These are phyloP conservation scores for Tolypocladium album DNA, from an alignment of 2,329 filamentous ascomycete genomes.

Conservation along the genomic window DNA sequence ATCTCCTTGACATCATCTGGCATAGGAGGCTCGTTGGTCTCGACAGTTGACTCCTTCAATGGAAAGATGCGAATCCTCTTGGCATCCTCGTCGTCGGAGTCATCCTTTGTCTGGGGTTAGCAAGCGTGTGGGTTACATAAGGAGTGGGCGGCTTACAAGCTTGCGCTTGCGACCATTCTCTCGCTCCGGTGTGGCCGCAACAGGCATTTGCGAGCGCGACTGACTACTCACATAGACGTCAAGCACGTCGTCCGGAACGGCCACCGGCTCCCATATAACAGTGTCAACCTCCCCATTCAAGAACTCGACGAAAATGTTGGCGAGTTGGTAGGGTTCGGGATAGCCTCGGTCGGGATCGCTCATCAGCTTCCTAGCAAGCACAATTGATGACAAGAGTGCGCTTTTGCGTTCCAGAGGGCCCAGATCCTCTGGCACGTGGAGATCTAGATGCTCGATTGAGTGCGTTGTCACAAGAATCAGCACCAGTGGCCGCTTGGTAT, in stretches of 20 bases:
- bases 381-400: constrained; percentile 27
- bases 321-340: constrained; percentile 33
- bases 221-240: constrained; percentile 34
- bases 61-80: constrained; percentile 18
- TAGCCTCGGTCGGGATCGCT: constrained; percentile 27
- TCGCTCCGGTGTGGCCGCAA: constrained; percentile 6
- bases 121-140: not conserved
- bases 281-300: constrained; percentile 25
- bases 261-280: constrained; percentile 35
- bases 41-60: constrained; percentile 7
- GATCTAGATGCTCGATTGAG: constrained; percentile 45
- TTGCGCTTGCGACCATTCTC: constrained; percentile 34
- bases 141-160: constrained; percentile 25
- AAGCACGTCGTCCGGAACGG: constrained; percentile 36
- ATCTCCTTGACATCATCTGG: constrained; percentile 19
- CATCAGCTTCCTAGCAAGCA: constrained; percentile 25
- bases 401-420: constrained; percentile 35
- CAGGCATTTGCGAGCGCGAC: constrained; percentile 17
- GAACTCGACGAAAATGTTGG: constrained; percentile 34
- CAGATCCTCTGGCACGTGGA: constrained; percentile 26
- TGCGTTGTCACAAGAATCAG: constrained; percentile 38
- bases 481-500: constrained; percentile 27
- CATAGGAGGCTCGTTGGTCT: constrained; percentile 19
- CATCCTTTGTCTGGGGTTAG: constrained; percentile 14
- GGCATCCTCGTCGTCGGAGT: constrained; percentile 17